phyloP scores from a whole-genome alignment of 192 early-diverging fungal genomes.

The Coemansia sp. region DNA sequence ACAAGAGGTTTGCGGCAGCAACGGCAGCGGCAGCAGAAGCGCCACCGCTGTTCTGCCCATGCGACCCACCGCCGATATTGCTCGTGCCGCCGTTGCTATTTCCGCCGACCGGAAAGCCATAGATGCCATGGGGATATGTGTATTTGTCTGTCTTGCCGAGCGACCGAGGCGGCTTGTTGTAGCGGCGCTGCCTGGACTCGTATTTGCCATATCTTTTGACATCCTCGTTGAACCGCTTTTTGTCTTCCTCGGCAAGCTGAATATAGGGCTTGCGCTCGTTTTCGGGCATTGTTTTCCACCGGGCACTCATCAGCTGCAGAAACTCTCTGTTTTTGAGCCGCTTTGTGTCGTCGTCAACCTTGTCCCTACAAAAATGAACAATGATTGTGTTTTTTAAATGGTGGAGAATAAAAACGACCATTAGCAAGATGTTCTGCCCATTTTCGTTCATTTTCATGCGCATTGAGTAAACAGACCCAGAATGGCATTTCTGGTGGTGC shows the following conservation, averaged over 20 bases:
- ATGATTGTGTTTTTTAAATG: not conserved
- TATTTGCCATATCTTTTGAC: constrained; percentile 52
- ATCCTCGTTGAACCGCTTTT: constrained; percentile 50
- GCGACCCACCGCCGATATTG: not conserved
- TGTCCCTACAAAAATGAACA: constrained; percentile 17
- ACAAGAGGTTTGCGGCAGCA: constrained; percentile 12
- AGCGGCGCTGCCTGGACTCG: constrained; percentile 54
- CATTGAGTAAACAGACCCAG: not conserved
- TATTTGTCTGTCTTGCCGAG: not conserved
- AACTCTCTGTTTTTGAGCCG: constrained; percentile 58
- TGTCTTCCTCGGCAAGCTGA: constrained; percentile 48
- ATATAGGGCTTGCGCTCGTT: constrained; percentile 45
- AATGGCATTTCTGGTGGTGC: constrained; percentile 1
- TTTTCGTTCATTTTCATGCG: constrained; percentile 3
- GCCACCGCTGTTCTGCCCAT: constrained; percentile 3
- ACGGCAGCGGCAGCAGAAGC: constrained; percentile 17
- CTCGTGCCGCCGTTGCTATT: not conserved
- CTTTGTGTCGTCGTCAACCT: constrained; percentile 43
- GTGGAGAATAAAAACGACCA: not conserved
- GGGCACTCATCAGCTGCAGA: constrained; percentile 54
- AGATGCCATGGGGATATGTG: not conserved
- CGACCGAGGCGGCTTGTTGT: constrained; percentile 24
- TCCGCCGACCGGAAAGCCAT: not conserved
- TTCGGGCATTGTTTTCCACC: constrained; percentile 51
- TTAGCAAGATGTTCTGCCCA: not conserved